Conservation (phyloP, 495 filamentous ascomycete species). For the Aspergillus leporis region DNA sequence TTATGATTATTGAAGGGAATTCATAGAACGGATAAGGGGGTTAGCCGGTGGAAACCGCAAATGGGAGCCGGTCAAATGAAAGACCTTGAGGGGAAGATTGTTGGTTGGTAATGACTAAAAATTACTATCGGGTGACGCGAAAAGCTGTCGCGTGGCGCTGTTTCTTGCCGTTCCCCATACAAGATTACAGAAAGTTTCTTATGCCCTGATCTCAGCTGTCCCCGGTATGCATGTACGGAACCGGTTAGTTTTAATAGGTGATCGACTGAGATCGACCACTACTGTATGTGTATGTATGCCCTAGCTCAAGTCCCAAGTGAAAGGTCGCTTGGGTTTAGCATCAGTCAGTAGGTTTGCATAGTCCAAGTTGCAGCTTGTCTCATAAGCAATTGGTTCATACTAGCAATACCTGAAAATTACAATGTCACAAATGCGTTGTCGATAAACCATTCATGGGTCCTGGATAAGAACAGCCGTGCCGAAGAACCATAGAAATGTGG, state of each 20-base stretch:
- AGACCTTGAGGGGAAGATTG: neutral
- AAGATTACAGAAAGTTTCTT: neutral
- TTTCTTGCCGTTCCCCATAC: neutral
- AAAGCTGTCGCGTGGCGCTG: neutral
- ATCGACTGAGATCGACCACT: constrained; percentile 9
- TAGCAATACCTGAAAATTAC: neutral
- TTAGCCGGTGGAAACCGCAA: constrained; percentile 26
- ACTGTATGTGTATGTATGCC: constrained; percentile 5
- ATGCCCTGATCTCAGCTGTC: neutral
- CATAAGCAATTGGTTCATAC: neutral
- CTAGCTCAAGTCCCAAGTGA: neutral
- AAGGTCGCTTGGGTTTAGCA: neutral
- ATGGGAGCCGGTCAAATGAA: constrained; percentile 13
- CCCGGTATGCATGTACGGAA: neutral
- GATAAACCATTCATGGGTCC: neutral
- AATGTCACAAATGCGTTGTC: too few species aligned
- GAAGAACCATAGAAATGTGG: constrained; percentile 2
- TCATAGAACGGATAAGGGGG: constrained; percentile 2
- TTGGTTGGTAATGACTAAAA: constrained; percentile 4
- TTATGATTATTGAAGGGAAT: neutral
- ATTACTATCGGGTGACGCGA: neutral
- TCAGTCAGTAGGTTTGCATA: too few species aligned
- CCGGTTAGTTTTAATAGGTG: neutral
- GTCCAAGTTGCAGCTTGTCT: neutral
- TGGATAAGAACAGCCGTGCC: constrained; percentile 2